These are phyloP conservation scores for Aspergillus pseudoviridinutans DNA, from an alignment of 2,329 filamentous ascomycete species.

Conservation along the genomic window DNA sequence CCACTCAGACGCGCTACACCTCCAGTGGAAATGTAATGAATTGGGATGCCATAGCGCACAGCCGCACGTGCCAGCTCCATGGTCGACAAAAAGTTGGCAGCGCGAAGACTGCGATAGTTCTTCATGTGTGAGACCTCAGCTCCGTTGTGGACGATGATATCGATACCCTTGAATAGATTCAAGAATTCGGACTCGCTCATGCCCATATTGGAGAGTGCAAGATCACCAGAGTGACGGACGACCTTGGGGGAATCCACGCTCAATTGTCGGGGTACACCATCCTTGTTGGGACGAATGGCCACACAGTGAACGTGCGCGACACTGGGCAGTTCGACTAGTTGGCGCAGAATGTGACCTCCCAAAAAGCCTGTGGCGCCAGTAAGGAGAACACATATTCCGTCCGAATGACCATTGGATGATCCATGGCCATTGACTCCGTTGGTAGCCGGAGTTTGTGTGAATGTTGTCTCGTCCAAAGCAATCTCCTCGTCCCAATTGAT, in stretches of 20 bases:
- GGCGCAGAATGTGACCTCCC: slow-evolving; percentile 36
- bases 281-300: slow-evolving; percentile 23
- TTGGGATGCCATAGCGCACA: slow-evolving; percentile 16
- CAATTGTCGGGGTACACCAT: slow-evolving; percentile 2
- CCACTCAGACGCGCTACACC: slow-evolving; percentile 30
- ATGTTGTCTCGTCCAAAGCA: neutral
- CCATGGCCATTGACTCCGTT: neutral
- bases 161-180: slow-evolving; percentile 27
- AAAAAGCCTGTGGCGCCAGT: slow-evolving; percentile 38
- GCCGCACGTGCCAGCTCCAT: slow-evolving; percentile 18
- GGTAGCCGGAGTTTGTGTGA: neutral
- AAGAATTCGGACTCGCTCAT: slow-evolving; percentile 28
- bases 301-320: slow-evolving; percentile 44
- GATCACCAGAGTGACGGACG: slow-evolving; percentile 34
- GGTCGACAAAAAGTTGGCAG: slow-evolving; percentile 24
- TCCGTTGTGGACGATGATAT: slow-evolving; percentile 54
- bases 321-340: slow-evolving; percentile 28
- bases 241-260: slow-evolving; percentile 27
- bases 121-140: slow-evolving; percentile 35
- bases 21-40: slow-evolving; percentile 31
- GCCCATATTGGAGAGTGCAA: slow-evolving; percentile 35
- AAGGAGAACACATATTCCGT: slow-evolving; percentile 13
- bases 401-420: neutral
- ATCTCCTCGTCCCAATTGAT: slow-evolving; percentile 44
- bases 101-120: slow-evolving; percentile 23